Evolutionary conservation across 805 yeast species (phyloP).

Genomic region (Lipomyces lipofer): DNA sequence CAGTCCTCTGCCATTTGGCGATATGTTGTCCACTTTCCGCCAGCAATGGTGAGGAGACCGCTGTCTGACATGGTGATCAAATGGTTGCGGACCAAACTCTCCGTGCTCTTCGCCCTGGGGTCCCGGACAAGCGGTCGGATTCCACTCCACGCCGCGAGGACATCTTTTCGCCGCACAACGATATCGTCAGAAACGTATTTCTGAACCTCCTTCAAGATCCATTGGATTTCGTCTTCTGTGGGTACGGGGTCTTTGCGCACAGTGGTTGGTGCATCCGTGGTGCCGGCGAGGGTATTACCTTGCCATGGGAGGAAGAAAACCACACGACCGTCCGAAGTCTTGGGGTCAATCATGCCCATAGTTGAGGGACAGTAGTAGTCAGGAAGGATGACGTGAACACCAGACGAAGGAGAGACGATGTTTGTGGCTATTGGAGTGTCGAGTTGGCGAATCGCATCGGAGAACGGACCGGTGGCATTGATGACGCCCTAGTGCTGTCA

Average conservation of each 20-base stretch:
- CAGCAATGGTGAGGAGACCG: constrained; percentile 85
- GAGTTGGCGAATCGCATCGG: constrained; percentile 83
- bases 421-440: constrained; percentile 59
- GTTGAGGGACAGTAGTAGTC: constrained; percentile 86
- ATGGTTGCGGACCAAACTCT: constrained; percentile 89
- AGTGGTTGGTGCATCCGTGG: constrained; percentile 79
- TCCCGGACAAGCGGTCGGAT: constrained; percentile 92
- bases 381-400: constrained; percentile 90
- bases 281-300: constrained; percentile 93
- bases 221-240: constrained; percentile 82
- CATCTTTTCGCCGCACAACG: constrained; percentile 87
- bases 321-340: constrained; percentile 92
- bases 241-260: constrained; percentile 64
- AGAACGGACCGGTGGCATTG: constrained; percentile 93
- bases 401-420: constrained; percentile 93
- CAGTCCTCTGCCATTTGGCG: constrained; percentile 98
- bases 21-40: constrained; percentile 98
- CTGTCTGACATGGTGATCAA: constrained; percentile 68
- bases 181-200: constrained; percentile 74
- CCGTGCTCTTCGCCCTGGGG: constrained; percentile 61
- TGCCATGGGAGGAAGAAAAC: constrained; percentile 98
- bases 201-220: constrained; percentile 82
- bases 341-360: constrained; percentile 87
- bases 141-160: constrained; percentile 95
- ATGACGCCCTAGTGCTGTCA: constrained; percentile 60